A percentile compares a stretch with the other conserved stretches of the same genome.
Conservation (phyloP, 208 protist genomes). For the Acanthamoeba royreba region DNA sequence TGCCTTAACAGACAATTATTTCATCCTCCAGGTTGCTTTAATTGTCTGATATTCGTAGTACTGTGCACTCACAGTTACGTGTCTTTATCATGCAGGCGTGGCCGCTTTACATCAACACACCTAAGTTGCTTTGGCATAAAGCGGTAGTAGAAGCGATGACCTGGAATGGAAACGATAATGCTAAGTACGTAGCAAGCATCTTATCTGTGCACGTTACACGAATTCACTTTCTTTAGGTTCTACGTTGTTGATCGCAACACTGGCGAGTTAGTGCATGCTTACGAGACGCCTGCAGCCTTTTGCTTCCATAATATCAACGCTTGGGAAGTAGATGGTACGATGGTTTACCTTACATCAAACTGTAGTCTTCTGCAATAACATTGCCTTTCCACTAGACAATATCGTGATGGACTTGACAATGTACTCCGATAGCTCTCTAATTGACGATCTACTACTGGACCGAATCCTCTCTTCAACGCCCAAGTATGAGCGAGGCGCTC, state of each 20-base stretch:
- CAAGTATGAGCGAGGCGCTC: background rate
- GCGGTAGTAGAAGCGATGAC: background rate
- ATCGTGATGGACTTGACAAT: background rate
- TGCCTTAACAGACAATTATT: background rate
- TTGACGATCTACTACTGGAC: background rate
- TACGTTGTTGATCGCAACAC: background rate
- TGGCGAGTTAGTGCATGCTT: background rate
- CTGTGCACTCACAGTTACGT: background rate
- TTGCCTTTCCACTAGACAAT: background rate
- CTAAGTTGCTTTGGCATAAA: background rate
- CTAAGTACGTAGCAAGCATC: background rate
- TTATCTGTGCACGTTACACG: background rate
- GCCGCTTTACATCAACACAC: background rate
- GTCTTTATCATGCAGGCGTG: background rate
- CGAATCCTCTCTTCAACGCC: background rate
- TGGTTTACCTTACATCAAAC: background rate
- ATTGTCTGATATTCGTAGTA: background rate
- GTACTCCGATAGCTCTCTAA: background rate
- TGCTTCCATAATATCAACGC: slow-evolving; percentile 10
- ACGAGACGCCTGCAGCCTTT: background rate
- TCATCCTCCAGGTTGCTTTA: background rate
- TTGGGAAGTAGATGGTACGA: background rate
- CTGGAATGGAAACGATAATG: background rate
- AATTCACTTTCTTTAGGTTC: background rate
- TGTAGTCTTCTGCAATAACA: background rate